Percentiles rank a stretch among this genome's conserved stretches.
These are phyloP conservation scores for Suzukiozyma palmioleophila DNA, from an alignment of 1,139 yeast genomes.

Conservation along the genomic window DNA sequence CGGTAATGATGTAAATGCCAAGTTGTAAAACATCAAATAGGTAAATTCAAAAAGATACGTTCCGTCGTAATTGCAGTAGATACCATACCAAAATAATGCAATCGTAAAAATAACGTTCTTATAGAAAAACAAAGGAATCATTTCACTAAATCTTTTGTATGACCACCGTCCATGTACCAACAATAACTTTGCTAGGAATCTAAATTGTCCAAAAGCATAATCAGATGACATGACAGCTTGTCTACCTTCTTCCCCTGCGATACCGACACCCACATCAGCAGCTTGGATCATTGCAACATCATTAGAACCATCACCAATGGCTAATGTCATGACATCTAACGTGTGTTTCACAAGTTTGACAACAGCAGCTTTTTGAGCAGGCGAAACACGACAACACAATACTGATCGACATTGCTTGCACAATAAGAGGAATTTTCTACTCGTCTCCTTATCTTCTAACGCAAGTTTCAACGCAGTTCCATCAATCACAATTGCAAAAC, in stretches of 20 bases:
- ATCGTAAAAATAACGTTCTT: conserved; percentile 87
- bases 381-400: conserved; percentile 95
- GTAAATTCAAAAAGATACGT: conserved; percentile 90
- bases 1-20: conserved; percentile 93
- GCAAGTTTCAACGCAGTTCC: conserved; percentile 87
- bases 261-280: conserved; percentile 98
- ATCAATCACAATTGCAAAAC: conserved; percentile 82
- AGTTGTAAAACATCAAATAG: conserved; percentile 83
- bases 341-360: conserved; percentile 87
- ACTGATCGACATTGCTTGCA: conserved; percentile 95
- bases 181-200: conserved; percentile 72
- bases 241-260: conserved; percentile 97
- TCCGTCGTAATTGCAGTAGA: conserved; percentile 82
- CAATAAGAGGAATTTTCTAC: conserved; percentile 69
- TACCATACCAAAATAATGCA: conserved; percentile 91
- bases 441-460: conserved; percentile 48
- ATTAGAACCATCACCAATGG: conserved; percentile 98
- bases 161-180: conserved; percentile 97
- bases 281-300: conserved; percentile 99
- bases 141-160: conserved; percentile 83
- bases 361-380: conserved; percentile 93
- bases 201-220: conserved; percentile 92
- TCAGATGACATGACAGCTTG: conserved; percentile 98
- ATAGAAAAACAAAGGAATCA: conserved; percentile 91
- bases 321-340: conserved; percentile 72